Conservation (phyloP, 2,329 filamentous ascomycete species). For the Teratosphaeria viscida region DNA sequence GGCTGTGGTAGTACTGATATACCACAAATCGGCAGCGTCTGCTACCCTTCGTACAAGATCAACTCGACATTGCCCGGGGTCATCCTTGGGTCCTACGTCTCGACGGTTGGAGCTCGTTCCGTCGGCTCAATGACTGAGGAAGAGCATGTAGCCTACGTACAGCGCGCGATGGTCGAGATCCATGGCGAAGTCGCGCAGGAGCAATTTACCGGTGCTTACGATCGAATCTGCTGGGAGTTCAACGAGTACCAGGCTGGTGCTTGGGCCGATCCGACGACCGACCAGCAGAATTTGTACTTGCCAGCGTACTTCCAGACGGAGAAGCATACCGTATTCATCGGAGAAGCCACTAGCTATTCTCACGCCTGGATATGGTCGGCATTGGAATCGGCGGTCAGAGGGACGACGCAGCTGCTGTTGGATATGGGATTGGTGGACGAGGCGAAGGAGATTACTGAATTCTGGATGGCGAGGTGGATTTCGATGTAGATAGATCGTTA, state of each 20-base stretch:
- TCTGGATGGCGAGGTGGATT: conserved; percentile 63
- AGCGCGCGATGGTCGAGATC: conserved; percentile 58
- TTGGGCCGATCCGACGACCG: conserved; percentile 48
- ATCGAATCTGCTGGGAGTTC: conserved; percentile 55
- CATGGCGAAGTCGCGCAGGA: conserved; percentile 50
- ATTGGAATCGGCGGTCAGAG: conserved; percentile 56
- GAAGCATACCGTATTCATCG: conserved; percentile 53
- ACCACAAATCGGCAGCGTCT: conserved; percentile 50
- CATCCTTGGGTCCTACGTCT: conserved; percentile 50
- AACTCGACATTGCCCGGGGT: conserved; percentile 54
- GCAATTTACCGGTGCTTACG: conserved; percentile 55
- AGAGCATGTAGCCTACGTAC: conserved; percentile 52
- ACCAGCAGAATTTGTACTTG: conserved; percentile 58
- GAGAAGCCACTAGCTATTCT: conserved; percentile 59
- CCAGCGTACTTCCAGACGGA: conserved; percentile 65
- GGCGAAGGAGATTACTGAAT: conserved; percentile 52
- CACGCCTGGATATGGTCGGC: conserved; percentile 62
- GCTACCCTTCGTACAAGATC: conserved; percentile 58
- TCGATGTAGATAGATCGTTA: conserved; percentile 24
- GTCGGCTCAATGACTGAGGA: conserved; percentile 43
- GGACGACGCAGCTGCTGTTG: conserved; percentile 53
- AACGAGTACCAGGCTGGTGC: conserved; percentile 52
- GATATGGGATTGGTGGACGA: conserved; percentile 59
- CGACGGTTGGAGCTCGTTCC: conserved; percentile 35
- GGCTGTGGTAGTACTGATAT: conserved; percentile 53